phyloP scores from a whole-genome alignment of 139 green algal genomes.

The Trebouxia sp. region DNA sequence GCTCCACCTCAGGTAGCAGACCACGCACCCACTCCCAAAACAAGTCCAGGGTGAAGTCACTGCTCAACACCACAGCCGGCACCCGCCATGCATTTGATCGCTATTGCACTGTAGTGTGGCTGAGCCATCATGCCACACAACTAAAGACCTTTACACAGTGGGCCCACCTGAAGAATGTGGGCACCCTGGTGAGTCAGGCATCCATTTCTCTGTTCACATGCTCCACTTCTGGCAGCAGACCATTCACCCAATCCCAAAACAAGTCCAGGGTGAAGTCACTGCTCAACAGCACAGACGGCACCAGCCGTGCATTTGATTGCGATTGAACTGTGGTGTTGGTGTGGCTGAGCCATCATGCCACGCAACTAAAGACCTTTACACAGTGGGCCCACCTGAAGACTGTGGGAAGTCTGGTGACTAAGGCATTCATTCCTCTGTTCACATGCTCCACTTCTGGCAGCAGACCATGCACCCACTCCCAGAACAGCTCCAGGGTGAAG shows the following conservation, averaged over 20 bases:
- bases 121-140: too few relatives aligned
- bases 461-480: slow-evolving; percentile 22
- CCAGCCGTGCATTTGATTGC: not conserved
- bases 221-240: not conserved
- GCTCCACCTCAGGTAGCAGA: not conserved
- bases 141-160: not conserved
- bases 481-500: slow-evolving; percentile 22
- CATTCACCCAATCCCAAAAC: not conserved
- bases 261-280: not conserved
- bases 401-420: not conserved
- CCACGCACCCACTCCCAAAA: not conserved
- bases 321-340: too few relatives aligned
- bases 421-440: not conserved
- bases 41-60: not conserved
- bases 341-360: too few relatives aligned
- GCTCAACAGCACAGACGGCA: not conserved
- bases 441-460: slow-evolving; percentile 21
- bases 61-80: not conserved
- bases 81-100: not conserved
- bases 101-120: too few relatives aligned
- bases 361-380: not conserved
- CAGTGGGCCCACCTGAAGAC: slow-evolving; percentile 24
- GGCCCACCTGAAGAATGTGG: not conserved
- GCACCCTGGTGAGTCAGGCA: not conserved
- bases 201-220: not conserved